Percentiles rank a stretch among this genome's conserved stretches.
Evolutionary conservation across 2,329 filamentous ascomycete genomes (phyloP).

Genomic region (Parastagonospora nodorum): DNA sequence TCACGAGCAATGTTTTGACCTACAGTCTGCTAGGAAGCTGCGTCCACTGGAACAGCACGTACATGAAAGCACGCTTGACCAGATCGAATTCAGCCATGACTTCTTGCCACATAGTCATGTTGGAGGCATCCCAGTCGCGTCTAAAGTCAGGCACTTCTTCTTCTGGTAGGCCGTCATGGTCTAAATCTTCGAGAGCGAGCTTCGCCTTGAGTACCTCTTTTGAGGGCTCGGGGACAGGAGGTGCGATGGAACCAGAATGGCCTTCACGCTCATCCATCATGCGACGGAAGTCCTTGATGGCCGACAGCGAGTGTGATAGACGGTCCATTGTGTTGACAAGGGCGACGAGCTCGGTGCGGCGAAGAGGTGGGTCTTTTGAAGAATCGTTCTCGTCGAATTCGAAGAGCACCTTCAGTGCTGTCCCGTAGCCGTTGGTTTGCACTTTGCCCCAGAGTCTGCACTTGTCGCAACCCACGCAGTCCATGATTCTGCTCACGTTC

Average conservation of each 20-base stretch:
- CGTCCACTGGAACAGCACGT: slow-evolving; percentile 73
- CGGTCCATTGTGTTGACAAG: slow-evolving; percentile 92
- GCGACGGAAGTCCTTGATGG: slow-evolving; percentile 72
- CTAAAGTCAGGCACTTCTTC: slow-evolving; percentile 50
- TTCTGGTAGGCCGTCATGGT: slow-evolving; percentile 18
- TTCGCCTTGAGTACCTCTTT: slow-evolving; percentile 40
- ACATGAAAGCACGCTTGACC: slow-evolving; percentile 66
- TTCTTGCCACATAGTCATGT: slow-evolving; percentile 59
- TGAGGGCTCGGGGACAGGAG: slow-evolving; percentile 25
- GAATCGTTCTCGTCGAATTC: slow-evolving; percentile 77
- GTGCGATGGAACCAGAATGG: slow-evolving; percentile 21
- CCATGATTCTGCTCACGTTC: slow-evolving; percentile 96
- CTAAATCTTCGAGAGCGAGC: slow-evolving; percentile 28
- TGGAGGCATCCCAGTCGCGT: slow-evolving; percentile 46
- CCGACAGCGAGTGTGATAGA: slow-evolving; percentile 78
- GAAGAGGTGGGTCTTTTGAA: slow-evolving; percentile 70
- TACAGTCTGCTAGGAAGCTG: slow-evolving; percentile 71
- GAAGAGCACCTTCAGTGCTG: slow-evolving; percentile 93
- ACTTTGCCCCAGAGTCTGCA: slow-evolving; percentile 98
- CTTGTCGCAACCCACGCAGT: slow-evolving; percentile 98
- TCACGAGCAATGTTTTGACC: slow-evolving; percentile 51
- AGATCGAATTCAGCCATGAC: slow-evolving; percentile 68
- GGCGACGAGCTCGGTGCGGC: slow-evolving; percentile 90
- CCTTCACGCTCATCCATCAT: slow-evolving; percentile 53
- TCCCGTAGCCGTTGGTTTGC: slow-evolving; percentile 92